These are phyloP conservation scores for Cucumis hystrix DNA, from an alignment of 306 rosid genomes.

Conservation along the genomic window DNA sequence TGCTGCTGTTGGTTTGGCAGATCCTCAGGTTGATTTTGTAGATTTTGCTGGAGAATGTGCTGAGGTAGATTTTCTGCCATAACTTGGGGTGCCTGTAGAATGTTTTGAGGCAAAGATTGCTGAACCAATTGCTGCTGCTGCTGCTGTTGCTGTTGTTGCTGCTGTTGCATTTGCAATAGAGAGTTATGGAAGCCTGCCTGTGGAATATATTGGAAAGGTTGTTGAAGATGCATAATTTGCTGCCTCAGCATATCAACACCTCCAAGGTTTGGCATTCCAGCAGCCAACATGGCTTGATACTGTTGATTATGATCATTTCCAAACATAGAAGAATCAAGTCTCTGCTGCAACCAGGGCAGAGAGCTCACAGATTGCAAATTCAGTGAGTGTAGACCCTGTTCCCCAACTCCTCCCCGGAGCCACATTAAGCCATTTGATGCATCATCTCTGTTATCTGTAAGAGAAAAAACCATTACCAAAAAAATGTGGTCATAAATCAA, in stretches of 20 bases:
- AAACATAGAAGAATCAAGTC: slow-evolving; percentile 46
- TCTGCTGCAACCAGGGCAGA: slow-evolving; percentile 80
- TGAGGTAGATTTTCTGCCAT: slow-evolving; percentile 43
- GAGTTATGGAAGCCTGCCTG: slow-evolving; percentile 44
- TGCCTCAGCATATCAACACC: slow-evolving; percentile 57
- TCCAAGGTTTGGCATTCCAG: slow-evolving; percentile 56
- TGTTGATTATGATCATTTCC: slow-evolving; percentile 61
- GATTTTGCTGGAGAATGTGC: slow-evolving; percentile 43
- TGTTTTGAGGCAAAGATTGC: slow-evolving; percentile 37
- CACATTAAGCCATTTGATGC: slow-evolving; percentile 63
- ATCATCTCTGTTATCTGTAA: slow-evolving; percentile 66
- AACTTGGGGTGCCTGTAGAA: slow-evolving; percentile 45
- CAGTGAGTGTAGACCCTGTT: slow-evolving; percentile 44
- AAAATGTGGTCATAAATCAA: not conserved
- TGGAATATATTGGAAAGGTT: slow-evolving; percentile 56
- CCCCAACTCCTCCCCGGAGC: slow-evolving; percentile 61
- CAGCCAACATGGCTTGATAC: slow-evolving; percentile 65
- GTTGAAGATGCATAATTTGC: slow-evolving; percentile 64
- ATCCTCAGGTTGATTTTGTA: slow-evolving; percentile 35
- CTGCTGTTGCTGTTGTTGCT: slow-evolving; percentile 24
- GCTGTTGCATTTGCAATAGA: slow-evolving; percentile 53
- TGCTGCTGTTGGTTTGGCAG: slow-evolving; percentile 40
- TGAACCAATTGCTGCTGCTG: slow-evolving; percentile 40
- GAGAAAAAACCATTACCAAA: not conserved
- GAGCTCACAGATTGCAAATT: slow-evolving; percentile 57